Percentiles rank a stretch among this genome's conserved stretches.
phyloP scores from a whole-genome alignment of 2,329 filamentous ascomycete genomes.

The Tolypocladium album region DNA sequence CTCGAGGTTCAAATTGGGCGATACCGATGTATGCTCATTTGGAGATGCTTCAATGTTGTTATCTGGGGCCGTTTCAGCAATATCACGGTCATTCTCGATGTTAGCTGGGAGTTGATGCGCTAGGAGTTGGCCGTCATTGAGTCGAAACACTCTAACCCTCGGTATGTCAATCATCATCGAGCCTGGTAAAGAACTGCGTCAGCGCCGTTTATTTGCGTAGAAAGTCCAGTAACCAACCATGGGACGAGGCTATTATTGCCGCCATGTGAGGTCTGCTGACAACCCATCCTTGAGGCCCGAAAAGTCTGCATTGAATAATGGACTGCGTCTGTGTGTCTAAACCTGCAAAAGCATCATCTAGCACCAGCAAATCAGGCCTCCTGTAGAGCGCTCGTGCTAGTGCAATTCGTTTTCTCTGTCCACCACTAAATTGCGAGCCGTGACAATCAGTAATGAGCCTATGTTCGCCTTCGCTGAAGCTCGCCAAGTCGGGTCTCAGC shows the following conservation, averaged over 20 bases:
- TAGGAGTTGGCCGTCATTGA: not conserved
- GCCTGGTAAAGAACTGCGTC: not conserved
- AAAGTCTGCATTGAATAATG: not conserved
- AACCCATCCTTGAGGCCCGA: not conserved
- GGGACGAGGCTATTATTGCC: not conserved
- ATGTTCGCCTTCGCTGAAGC: not conserved
- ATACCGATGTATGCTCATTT: not conserved
- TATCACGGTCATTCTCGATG: not conserved
- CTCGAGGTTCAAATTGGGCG: not conserved
- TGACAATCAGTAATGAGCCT: not conserved
- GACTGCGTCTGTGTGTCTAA: constrained; percentile 5
- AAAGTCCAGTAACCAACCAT: not conserved
- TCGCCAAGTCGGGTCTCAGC: not conserved
- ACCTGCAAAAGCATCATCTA: constrained; percentile 3
- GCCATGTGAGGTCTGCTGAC: not conserved
- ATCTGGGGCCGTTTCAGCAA: not conserved
- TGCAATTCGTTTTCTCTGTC: constrained; percentile 2
- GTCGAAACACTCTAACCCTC: not conserved
- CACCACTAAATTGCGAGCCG: constrained; percentile 2
- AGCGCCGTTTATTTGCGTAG: not conserved
- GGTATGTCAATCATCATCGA: not conserved
- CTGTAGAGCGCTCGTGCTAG: constrained; percentile 3
- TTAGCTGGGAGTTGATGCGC: not conserved
- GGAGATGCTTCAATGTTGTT: no score
- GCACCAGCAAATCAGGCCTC: not conserved